Conservation (phyloP, 2,329 filamentous ascomycete genomes). For the Exophiala oligosperma region DNA sequence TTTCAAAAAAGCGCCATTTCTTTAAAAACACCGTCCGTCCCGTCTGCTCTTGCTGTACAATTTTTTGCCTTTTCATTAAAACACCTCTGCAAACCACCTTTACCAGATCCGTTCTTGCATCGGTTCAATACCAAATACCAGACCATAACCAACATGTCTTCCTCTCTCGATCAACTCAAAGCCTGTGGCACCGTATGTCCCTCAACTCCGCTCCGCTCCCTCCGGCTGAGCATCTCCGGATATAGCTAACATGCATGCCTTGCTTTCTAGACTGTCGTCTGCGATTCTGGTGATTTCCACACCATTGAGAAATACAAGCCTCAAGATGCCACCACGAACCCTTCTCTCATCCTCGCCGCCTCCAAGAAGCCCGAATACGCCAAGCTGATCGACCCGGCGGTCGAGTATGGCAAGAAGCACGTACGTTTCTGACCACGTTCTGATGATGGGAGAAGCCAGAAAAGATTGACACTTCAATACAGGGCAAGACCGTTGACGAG, state of each 20-base stretch:
- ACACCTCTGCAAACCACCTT: neutral
- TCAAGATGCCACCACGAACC: conserved; percentile 99
- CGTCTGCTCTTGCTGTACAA: neutral
- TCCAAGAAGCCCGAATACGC: conserved; percentile 98
- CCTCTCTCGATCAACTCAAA: conserved; percentile 95
- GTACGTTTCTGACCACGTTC: conserved; percentile 43
- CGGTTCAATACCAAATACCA: neutral
- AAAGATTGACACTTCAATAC: conserved; percentile 6
- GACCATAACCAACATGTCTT: conserved; percentile 62
- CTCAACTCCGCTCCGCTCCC: neutral
- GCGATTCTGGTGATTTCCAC: conserved; percentile 89
- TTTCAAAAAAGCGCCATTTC: neutral
- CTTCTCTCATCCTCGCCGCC: conserved; percentile 94
- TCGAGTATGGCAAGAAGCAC: conserved; percentile 80
- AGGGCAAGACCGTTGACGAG: conserved; percentile 66
- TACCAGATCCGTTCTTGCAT: neutral
- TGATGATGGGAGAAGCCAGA: neutral
- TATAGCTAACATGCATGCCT: conserved; percentile 17
- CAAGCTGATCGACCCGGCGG: conserved; percentile 81
- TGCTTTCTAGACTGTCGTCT: conserved; percentile 54
- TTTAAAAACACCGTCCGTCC: neutral
- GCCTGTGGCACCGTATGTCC: conserved; percentile 86
- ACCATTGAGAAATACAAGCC: conserved; percentile 99
- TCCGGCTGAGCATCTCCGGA: neutral
- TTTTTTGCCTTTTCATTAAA: neutral